These are phyloP conservation scores for Colletotrichum australisinense DNA, from an alignment of 2,329 filamentous ascomycete genomes.

Conservation along the genomic window DNA sequence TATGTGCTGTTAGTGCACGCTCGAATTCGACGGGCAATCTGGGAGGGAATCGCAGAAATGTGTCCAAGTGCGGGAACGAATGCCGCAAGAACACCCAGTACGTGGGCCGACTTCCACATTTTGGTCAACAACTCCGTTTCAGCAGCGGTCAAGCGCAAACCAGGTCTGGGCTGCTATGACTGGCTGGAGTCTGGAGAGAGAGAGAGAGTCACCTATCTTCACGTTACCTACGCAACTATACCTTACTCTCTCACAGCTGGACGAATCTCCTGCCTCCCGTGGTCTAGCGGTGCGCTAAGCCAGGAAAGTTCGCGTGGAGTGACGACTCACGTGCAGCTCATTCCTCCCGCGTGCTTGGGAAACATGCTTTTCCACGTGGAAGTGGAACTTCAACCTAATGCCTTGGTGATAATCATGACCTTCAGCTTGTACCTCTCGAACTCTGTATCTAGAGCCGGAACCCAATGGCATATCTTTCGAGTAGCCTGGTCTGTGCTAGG, in stretches of 20 bases:
- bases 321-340: neutral
- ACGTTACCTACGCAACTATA: neutral
- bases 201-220: neutral
- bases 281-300: neutral
- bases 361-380: neutral
- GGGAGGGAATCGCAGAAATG: neutral
- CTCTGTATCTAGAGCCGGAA: neutral
- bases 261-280: neutral
- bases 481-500: neutral
- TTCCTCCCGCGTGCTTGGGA: neutral
- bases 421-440: neutral
- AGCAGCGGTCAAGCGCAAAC: conserved; percentile 15
- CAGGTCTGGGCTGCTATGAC: conserved; percentile 7
- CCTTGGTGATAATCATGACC: neutral
- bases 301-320: neutral
- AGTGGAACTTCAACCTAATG: neutral
- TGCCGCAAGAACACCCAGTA: neutral
- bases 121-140: conserved; percentile 14
- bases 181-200: too few species aligned
- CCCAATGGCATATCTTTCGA: neutral
- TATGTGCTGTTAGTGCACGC: neutral
- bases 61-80: neutral
- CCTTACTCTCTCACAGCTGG: neutral
- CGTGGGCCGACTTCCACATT: neutral
- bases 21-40: neutral